Evolutionary conservation across 2,329 filamentous ascomycete genomes (phyloP).

Genomic region (Proliferodiscus dingleyae): DNA sequence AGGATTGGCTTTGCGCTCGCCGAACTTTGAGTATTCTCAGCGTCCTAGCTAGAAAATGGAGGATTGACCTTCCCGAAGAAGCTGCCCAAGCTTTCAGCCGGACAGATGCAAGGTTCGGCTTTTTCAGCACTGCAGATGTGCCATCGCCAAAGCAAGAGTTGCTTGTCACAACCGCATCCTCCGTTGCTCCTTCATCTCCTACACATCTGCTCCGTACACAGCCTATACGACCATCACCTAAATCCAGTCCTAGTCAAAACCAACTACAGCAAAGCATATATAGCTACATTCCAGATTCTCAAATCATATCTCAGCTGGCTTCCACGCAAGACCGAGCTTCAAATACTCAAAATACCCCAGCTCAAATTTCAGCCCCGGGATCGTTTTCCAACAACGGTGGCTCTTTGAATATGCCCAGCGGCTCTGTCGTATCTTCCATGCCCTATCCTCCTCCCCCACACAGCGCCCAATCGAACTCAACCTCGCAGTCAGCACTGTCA

Average conservation of each 20-base stretch:
- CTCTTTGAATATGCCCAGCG: slow-evolving; percentile 14
- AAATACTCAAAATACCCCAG: slow-evolving; percentile 4
- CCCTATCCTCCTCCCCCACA: slow-evolving; percentile 17
- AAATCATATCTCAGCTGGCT: neutral
- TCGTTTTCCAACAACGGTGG: slow-evolving; percentile 6
- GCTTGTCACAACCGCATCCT: slow-evolving; percentile 21
- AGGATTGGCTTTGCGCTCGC: slow-evolving; percentile 87
- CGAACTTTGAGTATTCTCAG: slow-evolving; percentile 81
- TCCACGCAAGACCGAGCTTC: slow-evolving; percentile 1
- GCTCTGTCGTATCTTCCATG: slow-evolving; percentile 16
- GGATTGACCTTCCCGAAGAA: slow-evolving; percentile 79
- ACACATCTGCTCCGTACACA: slow-evolving; percentile 3
- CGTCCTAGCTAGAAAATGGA: slow-evolving; percentile 84
- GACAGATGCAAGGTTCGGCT: slow-evolving; percentile 75
- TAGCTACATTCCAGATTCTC: slow-evolving; percentile 21
- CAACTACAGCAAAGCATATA: slow-evolving; percentile 27
- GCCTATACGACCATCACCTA: slow-evolving; percentile 8
- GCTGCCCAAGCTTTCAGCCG: slow-evolving; percentile 70
- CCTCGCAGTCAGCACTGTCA: slow-evolving; percentile 7
- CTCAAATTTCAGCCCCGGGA: neutral
- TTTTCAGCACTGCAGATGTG: slow-evolving; percentile 45
- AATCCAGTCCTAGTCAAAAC: slow-evolving; percentile 16
- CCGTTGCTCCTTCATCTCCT: slow-evolving; percentile 21
- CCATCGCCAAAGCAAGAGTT: slow-evolving; percentile 31
- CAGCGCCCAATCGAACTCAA: slow-evolving; percentile 10